A percentile compares a stretch with the other conserved stretches of the same genome.
These are phyloP conservation scores for Penicillium arizonense DNA, from an alignment of 495 filamentous ascomycete species.

Conservation along the genomic window DNA sequence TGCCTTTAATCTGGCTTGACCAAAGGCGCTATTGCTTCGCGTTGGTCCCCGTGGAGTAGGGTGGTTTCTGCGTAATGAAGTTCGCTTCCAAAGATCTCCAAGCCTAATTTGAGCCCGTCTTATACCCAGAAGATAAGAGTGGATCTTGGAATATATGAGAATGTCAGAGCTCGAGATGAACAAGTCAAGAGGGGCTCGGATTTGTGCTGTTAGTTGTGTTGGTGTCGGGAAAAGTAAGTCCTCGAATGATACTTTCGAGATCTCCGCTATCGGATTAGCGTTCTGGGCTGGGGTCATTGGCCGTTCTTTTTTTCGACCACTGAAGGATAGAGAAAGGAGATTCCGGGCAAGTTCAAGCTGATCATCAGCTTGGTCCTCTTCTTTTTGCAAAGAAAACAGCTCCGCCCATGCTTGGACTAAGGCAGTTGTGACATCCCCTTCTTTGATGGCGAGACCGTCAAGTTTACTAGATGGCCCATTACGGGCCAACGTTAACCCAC, in stretches of 20 bases:
- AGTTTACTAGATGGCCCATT: slow-evolving; percentile 31
- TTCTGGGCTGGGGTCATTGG: slow-evolving; percentile 33
- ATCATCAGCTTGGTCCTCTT: slow-evolving; percentile 72
- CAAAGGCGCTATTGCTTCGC: slow-evolving; percentile 56
- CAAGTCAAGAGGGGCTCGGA: slow-evolving; percentile 80
- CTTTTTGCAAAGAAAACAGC: slow-evolving; percentile 68
- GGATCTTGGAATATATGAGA: slow-evolving; percentile 74
- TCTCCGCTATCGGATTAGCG: slow-evolving; percentile 19
- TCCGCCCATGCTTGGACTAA: slow-evolving; percentile 74
- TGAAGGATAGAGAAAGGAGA: slow-evolving; percentile 65
- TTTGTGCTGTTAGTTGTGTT: slow-evolving; percentile 65
- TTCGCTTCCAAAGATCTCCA: slow-evolving; percentile 80
- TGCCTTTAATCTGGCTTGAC: slow-evolving; percentile 51
- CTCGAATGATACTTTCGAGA: slow-evolving; percentile 56
- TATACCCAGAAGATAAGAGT: slow-evolving; percentile 82
- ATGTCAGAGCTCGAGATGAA: slow-evolving; percentile 77
- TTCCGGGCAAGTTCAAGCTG: slow-evolving; percentile 76
- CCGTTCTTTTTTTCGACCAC: slow-evolving; percentile 24
- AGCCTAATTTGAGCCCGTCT: slow-evolving; percentile 79
- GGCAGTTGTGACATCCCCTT: slow-evolving; percentile 77
- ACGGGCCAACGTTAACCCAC: slow-evolving; percentile 22
- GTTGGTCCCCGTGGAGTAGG: slow-evolving; percentile 66
- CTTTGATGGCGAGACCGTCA: slow-evolving; percentile 68
- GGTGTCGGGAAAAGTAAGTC: slow-evolving; percentile 81
- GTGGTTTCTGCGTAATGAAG: slow-evolving; percentile 70